A percentile compares a stretch with the other conserved stretches of the same genome.
Conservation (phyloP, 2,329 filamentous ascomycete species). For the Fusarium hainanense region DNA sequence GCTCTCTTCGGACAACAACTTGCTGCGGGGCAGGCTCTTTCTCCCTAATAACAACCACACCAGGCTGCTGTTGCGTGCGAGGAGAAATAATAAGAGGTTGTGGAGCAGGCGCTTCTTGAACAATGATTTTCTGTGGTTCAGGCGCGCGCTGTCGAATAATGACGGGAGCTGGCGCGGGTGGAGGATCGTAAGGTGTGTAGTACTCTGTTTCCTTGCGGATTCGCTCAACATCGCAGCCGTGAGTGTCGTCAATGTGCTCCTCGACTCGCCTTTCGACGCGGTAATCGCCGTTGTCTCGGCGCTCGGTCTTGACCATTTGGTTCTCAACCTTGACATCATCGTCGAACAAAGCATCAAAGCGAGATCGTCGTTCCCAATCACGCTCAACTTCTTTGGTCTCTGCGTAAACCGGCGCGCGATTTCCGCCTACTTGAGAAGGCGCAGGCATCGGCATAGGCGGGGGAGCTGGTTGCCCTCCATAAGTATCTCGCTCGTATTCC, state of each 20-base stretch:
- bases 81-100: slow-evolving; percentile 61
- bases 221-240: slow-evolving; percentile 64
- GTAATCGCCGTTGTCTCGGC: slow-evolving; percentile 57
- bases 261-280: slow-evolving; percentile 65
- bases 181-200: slow-evolving; percentile 63
- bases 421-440: slow-evolving; percentile 33
- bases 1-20: slow-evolving; percentile 50
- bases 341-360: slow-evolving; percentile 57
- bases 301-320: slow-evolving; percentile 55
- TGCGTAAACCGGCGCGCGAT: slow-evolving; percentile 50
- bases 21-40: slow-evolving; percentile 55
- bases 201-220: slow-evolving; percentile 73
- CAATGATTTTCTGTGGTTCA: slow-evolving; percentile 69
- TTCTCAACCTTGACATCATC: slow-evolving; percentile 66
- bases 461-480: slow-evolving; percentile 35
- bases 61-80: slow-evolving; percentile 59
- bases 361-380: slow-evolving; percentile 59
- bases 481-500: slow-evolving; percentile 40
- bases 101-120: slow-evolving; percentile 66
- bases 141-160: slow-evolving; percentile 66
- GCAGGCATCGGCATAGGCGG: slow-evolving; percentile 43
- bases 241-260: slow-evolving; percentile 60
- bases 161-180: slow-evolving; percentile 59
- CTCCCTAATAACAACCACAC: slow-evolving; percentile 58
- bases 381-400: slow-evolving; percentile 53